Evolutionary conservation across 305 asterid species (phyloP), one percentile per base, ranked within the genome.

Genomic region (Rubia tinctorum): DNA sequence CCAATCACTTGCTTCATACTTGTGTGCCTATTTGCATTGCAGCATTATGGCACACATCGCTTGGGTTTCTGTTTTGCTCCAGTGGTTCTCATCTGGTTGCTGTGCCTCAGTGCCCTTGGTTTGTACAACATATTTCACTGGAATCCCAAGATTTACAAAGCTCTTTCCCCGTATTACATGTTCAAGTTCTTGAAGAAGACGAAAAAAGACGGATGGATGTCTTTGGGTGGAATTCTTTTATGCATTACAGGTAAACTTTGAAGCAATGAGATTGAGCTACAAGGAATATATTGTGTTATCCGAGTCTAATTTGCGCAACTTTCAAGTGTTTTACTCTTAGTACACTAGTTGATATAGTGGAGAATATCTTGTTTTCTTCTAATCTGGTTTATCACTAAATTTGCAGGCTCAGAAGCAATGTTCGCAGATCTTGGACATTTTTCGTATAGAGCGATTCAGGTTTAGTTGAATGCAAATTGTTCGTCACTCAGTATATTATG

Each of bases 351-450:
- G 22, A 34, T 34, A 34, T 14, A 37, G 12, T 34, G 45, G 42
- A 71, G 66, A 27, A 1, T 20, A 55, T 22, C 66, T 53, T 13
- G 47, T 13, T n/a, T 14, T 6, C 58, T 61, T 37, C 56, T 61
- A 27, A 78, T 68, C 39, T 62, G 42, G 61, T 23, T 3, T 34
- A 69, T 40, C 15, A 20, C 34, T 47, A 2, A 23, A 40, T 34
- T 64, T 78, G 78, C 93, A 94, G 99, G 99, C 60, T 91, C 99
- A 2, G 99, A 94, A 82, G 99, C 99, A 73, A 94, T 94, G 99
- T 94, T 94, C 84, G 97, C 97, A 14, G 99, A 94, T 83, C 97
- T 94, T 42, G 99, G 99, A 74, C 99, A 94, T 78, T 94, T 94
- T 80, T 91, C 97, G 23, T 81, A 91, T 71, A 77, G 90, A 73